Evolutionary conservation across 2,329 filamentous ascomycete species (phyloP).

Genomic region (Claviceps sp.): DNA sequence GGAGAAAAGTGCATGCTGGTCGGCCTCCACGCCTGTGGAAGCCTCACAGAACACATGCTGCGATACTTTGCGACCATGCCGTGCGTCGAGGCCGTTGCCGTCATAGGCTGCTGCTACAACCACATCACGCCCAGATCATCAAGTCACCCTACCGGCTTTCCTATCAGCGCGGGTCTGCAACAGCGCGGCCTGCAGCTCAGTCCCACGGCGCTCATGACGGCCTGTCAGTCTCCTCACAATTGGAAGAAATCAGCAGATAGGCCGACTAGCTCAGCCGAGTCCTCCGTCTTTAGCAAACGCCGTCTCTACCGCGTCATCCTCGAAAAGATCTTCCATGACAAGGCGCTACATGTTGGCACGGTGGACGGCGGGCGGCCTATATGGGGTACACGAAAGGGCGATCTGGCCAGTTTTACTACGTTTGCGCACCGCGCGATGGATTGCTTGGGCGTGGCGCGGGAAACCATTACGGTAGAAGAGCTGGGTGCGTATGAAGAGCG

Average conservation of each 20-base stretch:
- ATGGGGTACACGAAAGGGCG: slow-evolving; percentile 20
- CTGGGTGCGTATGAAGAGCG: slow-evolving; percentile 13
- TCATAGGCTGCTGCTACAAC: slow-evolving; percentile 22
- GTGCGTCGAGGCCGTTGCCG: slow-evolving; percentile 13
- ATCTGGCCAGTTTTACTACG: slow-evolving; percentile 12
- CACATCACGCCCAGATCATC: slow-evolving; percentile 20
- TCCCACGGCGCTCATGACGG: slow-evolving; percentile 20
- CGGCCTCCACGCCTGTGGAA: slow-evolving; percentile 20
- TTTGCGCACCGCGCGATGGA: slow-evolving; percentile 16
- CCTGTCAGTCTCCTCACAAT: slow-evolving; percentile 20
- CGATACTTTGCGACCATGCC: slow-evolving; percentile 13
- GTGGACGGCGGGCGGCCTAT: slow-evolving; percentile 7
- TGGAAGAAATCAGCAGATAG: slow-evolving; percentile 13
- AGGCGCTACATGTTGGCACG: slow-evolving; percentile 7
- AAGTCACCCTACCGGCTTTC: slow-evolving; percentile 22
- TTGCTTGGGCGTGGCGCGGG: slow-evolving; percentile 10
- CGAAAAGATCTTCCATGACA: slow-evolving; percentile 16
- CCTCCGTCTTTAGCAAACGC: slow-evolving; percentile 13
- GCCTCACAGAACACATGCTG: slow-evolving; percentile 20
- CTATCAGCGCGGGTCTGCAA: slow-evolving; percentile 23
- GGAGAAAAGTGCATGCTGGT: slow-evolving; percentile 18
- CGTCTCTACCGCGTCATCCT: slow-evolving; percentile 16
- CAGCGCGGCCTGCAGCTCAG: slow-evolving; percentile 12
- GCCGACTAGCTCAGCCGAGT: neutral
- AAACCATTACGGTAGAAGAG: slow-evolving; percentile 9